A percentile compares a stretch with the other conserved stretches of the same genome.
Evolutionary conservation across 768 basidiomycete species (phyloP).

Genomic region (Rhodosporidiobolus sp.): DNA sequence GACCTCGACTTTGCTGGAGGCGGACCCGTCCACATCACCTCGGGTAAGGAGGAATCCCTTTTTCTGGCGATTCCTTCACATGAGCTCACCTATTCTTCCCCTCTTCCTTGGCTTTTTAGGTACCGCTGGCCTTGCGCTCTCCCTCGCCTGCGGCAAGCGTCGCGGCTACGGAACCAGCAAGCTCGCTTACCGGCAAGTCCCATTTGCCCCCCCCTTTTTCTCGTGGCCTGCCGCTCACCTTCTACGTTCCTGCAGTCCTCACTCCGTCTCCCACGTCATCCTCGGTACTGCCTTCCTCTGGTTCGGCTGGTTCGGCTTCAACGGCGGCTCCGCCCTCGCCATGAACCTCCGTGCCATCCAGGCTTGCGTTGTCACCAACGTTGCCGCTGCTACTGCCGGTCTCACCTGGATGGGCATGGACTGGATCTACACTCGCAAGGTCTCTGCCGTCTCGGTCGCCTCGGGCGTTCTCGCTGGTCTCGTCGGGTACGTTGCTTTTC

Average conservation of each 20-base stretch:
- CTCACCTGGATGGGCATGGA: constrained; percentile 58
- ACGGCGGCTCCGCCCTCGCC: constrained; percentile 82
- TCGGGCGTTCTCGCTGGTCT: constrained; percentile 83
- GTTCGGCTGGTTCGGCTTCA: constrained; percentile 60
- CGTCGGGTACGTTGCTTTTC: constrained; percentile 3
- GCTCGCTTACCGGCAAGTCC: constrained; percentile 45
- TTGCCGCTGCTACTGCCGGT: constrained; percentile 71
- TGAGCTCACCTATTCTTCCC: not conserved
- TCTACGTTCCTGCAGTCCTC: no score
- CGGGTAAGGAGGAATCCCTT: not conserved
- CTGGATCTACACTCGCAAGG: constrained; percentile 53
- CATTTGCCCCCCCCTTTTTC: no score
- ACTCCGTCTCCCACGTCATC: constrained; percentile 73
- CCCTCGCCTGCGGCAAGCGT: constrained; percentile 80
- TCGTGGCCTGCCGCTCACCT: no score
- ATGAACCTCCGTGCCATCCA: constrained; percentile 81
- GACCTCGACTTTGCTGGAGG: constrained; percentile 69
- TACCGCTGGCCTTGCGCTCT: constrained; percentile 75
- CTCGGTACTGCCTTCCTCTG: constrained; percentile 88
- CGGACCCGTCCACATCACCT: constrained; percentile 72
- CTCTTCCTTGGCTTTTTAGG: constrained; percentile 55
- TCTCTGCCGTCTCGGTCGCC: constrained; percentile 86
- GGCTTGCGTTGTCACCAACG: constrained; percentile 84
- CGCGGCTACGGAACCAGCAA: constrained; percentile 55
- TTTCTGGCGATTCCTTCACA: no score